Evolutionary conservation across 306 rosid genomes (phyloP), one percentile per base, ranked within the genome.

Genomic region (Citrullus colocynthis): DNA sequence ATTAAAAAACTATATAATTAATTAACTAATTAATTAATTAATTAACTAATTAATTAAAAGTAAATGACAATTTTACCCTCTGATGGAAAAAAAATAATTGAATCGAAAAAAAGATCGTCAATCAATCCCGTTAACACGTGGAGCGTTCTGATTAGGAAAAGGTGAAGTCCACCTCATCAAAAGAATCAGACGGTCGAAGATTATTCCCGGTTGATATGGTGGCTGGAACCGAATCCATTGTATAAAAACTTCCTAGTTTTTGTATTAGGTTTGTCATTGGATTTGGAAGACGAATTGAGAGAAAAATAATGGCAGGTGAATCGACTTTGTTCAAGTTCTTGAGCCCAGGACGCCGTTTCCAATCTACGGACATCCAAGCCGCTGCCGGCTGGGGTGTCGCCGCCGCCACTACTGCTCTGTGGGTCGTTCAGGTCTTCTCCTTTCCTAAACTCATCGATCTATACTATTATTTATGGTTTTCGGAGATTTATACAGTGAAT

Each of bases 351-450:
- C 21, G 79, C 58, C 94, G 93, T 76, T 59, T 84, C 52, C 96
- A 90, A 48, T 1, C 73, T 28, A 59, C 85, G 7, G 90, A 86
- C 55, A 65, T 95, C 88, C 83, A 92, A 84, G 85, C 97, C 83
- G 92, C 95, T 30, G 97, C 89, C 78, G 32, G 74, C 79, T 95
- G 97, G 98, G 96, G 97, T n/a, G 86, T 92, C 42, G 88, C 96
- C 12, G 93, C 96, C 83, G 71, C 59, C 48, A 41, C 80, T 4
- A 77, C 80, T 45, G 80, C 80, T 20, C 64, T 77, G 1, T 77
- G 80, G 80, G 16, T 77, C 34, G 12, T 77, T 62, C 80, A 77
- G 80, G 80, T 61, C 3, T 21, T 77, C 11, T 2, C 70, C 20
- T 17, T 37, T 18, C 17, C 42, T 11, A 17, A 21, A 4, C 34